These are phyloP conservation scores for Helotiales sp. DNA, from an alignment of 2,329 filamentous ascomycete genomes.

Conservation along the genomic window DNA sequence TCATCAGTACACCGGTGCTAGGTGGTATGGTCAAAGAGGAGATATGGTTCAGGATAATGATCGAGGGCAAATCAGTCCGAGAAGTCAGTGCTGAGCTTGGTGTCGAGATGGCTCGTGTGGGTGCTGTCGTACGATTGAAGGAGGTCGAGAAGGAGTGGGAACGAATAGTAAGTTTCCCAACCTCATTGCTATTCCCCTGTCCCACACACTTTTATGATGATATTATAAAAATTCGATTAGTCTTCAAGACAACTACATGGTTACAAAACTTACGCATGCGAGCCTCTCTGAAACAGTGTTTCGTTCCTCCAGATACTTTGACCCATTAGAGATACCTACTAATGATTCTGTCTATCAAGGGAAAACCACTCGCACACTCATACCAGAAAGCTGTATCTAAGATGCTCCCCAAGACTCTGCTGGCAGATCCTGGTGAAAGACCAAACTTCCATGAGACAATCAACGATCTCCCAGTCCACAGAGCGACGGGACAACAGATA, in stretches of 20 bases:
- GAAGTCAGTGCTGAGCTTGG: constrained; percentile 67
- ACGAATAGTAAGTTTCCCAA: constrained; percentile 59
- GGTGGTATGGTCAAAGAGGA: constrained; percentile 68
- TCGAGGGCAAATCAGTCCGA: constrained; percentile 60
- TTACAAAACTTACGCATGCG: constrained; percentile 80
- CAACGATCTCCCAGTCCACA: constrained; percentile 69
- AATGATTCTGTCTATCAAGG: constrained; percentile 54
- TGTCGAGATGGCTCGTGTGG: constrained; percentile 72
- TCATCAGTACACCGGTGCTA: constrained; percentile 65
- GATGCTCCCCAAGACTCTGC: constrained; percentile 74
- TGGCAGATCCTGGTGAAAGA: background rate
- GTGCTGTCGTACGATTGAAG: constrained; percentile 71
- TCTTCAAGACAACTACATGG: constrained; percentile 97
- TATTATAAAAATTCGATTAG: constrained; percentile 87
- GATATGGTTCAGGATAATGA: constrained; percentile 64
- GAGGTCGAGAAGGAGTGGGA: constrained; percentile 71
- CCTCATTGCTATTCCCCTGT: constrained; percentile 32
- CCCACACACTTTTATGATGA: constrained; percentile 60
- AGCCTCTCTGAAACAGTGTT: constrained; percentile 68
- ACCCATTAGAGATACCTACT: constrained; percentile 25
- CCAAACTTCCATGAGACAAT: constrained; percentile 58
- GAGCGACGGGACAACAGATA: constrained; percentile 65
- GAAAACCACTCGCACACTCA: constrained; percentile 74
- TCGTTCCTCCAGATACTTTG: constrained; percentile 11
- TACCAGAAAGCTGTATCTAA: constrained; percentile 77